Percentiles rank a stretch among this genome's conserved stretches.
These are phyloP conservation scores for Russula emetica DNA, from an alignment of 768 basidiomycete genomes.

Conservation along the genomic window DNA sequence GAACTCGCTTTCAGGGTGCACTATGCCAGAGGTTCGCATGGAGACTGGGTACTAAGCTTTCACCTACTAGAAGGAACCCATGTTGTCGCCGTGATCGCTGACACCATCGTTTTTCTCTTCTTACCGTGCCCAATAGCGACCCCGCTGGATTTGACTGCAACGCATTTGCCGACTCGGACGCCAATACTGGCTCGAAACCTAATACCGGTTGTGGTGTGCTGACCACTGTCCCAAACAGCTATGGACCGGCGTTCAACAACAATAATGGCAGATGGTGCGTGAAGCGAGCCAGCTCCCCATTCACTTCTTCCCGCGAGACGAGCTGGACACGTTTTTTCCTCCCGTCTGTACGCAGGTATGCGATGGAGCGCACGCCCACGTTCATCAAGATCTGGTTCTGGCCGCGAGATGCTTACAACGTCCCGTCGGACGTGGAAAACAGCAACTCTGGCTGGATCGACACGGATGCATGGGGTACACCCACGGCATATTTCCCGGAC, in stretches of 20 bases:
- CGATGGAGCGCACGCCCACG: slow-evolving; percentile 52
- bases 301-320: background rate
- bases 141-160: slow-evolving; percentile 48
- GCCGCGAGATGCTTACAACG: slow-evolving; percentile 44
- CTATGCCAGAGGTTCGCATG: slow-evolving; percentile 44
- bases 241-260: slow-evolving; percentile 53
- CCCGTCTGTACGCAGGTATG: slow-evolving; percentile 43
- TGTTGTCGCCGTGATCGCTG: background rate
- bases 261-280: slow-evolving; percentile 60
- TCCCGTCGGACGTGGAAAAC: slow-evolving; percentile 44
- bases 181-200: background rate
- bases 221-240: slow-evolving; percentile 40
- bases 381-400: slow-evolving; percentile 73
- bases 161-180: slow-evolving; percentile 36
- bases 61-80: background rate
- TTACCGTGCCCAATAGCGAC: slow-evolving; percentile 29
- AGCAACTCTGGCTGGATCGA: slow-evolving; percentile 40
- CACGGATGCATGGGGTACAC: slow-evolving; percentile 55
- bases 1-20: slow-evolving; percentile 42
- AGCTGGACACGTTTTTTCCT: background rate
- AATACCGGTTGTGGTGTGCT: slow-evolving; percentile 58
- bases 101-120: background rate
- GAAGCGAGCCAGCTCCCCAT: background rate
- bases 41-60: slow-evolving; percentile 47
- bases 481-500: slow-evolving; percentile 58